Percentiles rank a stretch among this genome's conserved stretches.
These are phyloP conservation scores for Cryptococcus sp. DNA, from an alignment of 1,284 basidiomycete genomes.

Conservation along the genomic window DNA sequence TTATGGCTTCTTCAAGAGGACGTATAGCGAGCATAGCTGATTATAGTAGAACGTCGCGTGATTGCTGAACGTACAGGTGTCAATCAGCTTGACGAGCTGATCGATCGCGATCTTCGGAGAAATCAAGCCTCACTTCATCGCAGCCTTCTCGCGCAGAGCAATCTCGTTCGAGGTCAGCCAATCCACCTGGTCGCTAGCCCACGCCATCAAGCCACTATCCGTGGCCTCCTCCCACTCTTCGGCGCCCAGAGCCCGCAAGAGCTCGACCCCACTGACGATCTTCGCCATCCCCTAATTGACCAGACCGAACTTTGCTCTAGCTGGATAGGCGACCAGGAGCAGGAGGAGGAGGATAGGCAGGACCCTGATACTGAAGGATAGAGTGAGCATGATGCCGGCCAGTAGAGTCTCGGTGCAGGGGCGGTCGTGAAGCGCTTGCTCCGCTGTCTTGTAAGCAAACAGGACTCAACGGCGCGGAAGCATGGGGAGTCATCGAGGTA, in stretches of 20 bases:
- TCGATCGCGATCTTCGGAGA: not conserved
- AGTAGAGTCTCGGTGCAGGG: no score
- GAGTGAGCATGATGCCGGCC: no score
- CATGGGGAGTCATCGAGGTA: no score
- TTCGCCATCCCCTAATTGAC: constrained; percentile 31
- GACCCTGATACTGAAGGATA: no score
- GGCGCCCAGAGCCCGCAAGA: constrained; percentile 20
- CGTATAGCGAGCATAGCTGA: constrained; percentile 35
- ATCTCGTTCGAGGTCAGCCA: constrained; percentile 23
- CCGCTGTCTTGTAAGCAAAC: no score
- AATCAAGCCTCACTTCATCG: constrained; percentile 23
- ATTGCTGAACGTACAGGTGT: constrained; percentile 23
- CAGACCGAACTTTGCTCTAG: constrained; percentile 29
- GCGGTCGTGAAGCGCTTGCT: no score
- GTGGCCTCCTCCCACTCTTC: constrained; percentile 20
- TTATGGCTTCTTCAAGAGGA: constrained; percentile 29
- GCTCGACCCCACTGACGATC: constrained; percentile 20
- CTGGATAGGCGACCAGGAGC: no score
- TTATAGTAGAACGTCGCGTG: constrained; percentile 43
- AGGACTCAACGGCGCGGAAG: no score
- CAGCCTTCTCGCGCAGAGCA: constrained; percentile 28
- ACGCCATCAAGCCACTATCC: constrained; percentile 18
- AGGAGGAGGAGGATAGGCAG: no score
- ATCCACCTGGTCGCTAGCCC: constrained; percentile 21
- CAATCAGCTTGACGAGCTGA: not conserved